Evolutionary conservation across 116 monocot genomes (phyloP).

Genomic region (Posidonia oceanica): DNA sequence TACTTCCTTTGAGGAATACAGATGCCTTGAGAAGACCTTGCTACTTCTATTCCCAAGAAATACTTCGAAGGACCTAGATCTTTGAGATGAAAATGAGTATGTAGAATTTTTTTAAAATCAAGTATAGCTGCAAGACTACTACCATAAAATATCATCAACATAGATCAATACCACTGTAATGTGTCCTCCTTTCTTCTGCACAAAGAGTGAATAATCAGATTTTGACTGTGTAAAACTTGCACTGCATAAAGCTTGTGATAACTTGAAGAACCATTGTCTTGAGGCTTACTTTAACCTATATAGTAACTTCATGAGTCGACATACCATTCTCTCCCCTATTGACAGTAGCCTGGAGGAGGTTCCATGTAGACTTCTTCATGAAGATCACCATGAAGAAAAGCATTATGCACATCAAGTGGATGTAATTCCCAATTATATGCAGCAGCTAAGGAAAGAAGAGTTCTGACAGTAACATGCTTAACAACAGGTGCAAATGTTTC

Average conservation of each 20-base stretch:
- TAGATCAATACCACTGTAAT: not conserved
- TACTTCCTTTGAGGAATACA: not conserved
- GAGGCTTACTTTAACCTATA: slow-evolving; percentile 2
- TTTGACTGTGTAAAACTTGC: not conserved
- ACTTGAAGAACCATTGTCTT: not conserved
- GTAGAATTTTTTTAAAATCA: not conserved
- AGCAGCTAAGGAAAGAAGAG: not conserved
- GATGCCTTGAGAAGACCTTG: not conserved
- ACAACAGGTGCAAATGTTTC: not conserved
- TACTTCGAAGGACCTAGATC: not conserved
- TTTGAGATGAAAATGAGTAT: not conserved
- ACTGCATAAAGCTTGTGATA: not conserved
- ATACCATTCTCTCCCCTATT: not conserved
- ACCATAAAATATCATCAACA: not conserved
- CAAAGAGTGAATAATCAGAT: not conserved
- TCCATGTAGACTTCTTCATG: slow-evolving; percentile 1
- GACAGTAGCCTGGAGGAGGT: not conserved
- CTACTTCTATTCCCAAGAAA: not conserved
- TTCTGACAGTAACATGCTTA: not conserved
- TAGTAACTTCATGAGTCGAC: not conserved
- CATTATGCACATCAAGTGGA: slow-evolving; percentile 1
- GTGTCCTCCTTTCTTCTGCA: too few species aligned
- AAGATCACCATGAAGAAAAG: slow-evolving; percentile 1
- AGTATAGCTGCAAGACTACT: not conserved
- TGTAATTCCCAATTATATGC: not conserved